Evolutionary conservation across 495 filamentous ascomycete species (phyloP).

Genomic region (Aspergillus panamensis): DNA sequence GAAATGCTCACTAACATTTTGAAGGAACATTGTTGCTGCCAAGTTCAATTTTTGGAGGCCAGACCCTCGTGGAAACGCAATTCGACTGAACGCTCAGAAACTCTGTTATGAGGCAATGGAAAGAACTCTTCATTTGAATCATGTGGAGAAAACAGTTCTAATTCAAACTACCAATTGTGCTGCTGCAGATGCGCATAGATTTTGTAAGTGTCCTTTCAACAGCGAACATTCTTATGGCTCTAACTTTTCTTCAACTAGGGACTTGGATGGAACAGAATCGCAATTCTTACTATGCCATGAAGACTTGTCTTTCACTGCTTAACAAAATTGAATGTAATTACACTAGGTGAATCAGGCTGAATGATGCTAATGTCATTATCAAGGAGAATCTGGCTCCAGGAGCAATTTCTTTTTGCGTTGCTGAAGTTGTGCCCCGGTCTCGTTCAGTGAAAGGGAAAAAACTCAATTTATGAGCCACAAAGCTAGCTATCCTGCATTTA

Average conservation of each 20-base stretch:
- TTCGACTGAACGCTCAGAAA: constrained; percentile 15
- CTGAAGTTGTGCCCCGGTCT: no score
- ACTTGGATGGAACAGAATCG: constrained; percentile 19
- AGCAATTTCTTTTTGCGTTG: neutral
- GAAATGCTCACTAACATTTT: neutral
- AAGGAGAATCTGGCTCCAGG: neutral
- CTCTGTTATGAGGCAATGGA: constrained; percentile 20
- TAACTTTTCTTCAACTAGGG: constrained; percentile 13
- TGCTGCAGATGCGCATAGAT: constrained; percentile 18
- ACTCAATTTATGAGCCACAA: no score
- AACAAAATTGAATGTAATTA: constrained; percentile 10
- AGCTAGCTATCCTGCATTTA: no score
- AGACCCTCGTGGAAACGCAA: constrained; percentile 13
- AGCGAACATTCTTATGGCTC: neutral
- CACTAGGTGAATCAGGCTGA: neutral
- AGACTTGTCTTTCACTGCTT: constrained; percentile 18
- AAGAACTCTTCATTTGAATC: constrained; percentile 11
- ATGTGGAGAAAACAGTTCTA: constrained; percentile 11
- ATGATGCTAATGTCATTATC: constrained; percentile 1
- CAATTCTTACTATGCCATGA: constrained; percentile 22
- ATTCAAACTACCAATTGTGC: constrained; percentile 9
- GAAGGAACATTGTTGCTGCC: constrained; percentile 17
- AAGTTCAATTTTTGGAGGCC: constrained; percentile 20
- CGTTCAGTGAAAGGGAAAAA: no score
- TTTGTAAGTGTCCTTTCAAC: constrained; percentile 16